Base-by-base conservation (phyloP, 2,329 filamentous ascomycete genomes). In the Phyllosticta citriasiana region DNA sequence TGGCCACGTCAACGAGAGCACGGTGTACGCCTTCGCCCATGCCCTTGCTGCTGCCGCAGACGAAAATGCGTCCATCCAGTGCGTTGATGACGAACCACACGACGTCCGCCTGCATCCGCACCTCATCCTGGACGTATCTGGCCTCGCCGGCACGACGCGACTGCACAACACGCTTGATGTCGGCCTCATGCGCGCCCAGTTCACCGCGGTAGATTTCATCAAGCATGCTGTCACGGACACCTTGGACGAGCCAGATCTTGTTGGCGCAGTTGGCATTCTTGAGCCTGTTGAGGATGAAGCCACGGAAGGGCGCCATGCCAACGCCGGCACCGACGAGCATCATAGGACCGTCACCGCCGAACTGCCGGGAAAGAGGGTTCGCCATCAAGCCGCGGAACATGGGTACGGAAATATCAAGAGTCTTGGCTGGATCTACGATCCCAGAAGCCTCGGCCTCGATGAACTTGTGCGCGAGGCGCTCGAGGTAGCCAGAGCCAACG, bases 311-410 rank as follows among this genome's bases (percentile, higher is more conserved):
- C 10, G 94, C 94, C 74, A 99, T 93, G 65, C 94, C 94, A 24
- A 99, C 94, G 60, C 94, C 94, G 4, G 94, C 94, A 33, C 94
- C 94, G 67, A 99, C 96, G 55, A 99, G 83, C 47, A 99, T 86
- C 94, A 99, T 99, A 0, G 94, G 94, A 0, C 94, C 94, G 72
- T 99, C 93, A 2, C 89, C 87, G 58, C 91, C 88, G 71, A 97
- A 99, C 71, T 97, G 86, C 71, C 87, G 88, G 10, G 92, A 94
- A 1, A 99, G 82, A 0, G 94, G 94, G 73, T 99, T 99, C 64
- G 91, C 87, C 94, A 99, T 99, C 53, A 99, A 80, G 0, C 94
- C 94, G 70, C 96, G 91, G 83, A 99, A 99, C 90, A 99, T 97
- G 68, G 94, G 94, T 4, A 97, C 80, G 67, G 89, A 86, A 16